Percentiles rank a stretch among this genome's conserved stretches.
These are phyloP conservation scores for Aspergillus felis DNA, from an alignment of 2,329 filamentous ascomycete species.

Conservation along the genomic window DNA sequence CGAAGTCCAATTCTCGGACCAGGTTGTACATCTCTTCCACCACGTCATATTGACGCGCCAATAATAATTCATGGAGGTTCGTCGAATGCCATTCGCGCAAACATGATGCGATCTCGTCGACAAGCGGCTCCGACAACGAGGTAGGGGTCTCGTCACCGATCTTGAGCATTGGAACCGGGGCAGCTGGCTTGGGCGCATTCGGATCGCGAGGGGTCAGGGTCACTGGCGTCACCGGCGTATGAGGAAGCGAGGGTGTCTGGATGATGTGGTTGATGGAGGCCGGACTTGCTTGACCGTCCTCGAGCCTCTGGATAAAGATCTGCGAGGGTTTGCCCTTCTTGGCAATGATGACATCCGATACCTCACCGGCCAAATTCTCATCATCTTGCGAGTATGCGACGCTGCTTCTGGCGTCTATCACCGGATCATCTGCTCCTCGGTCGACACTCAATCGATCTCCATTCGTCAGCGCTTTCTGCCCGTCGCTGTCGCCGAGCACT, in stretches of 20 bases:
- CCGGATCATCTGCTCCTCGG: conserved; percentile 28
- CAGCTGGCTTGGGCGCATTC: conserved; percentile 66
- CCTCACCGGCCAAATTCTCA: conserved; percentile 23
- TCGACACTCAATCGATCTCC: conserved; percentile 34
- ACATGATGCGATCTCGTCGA: conserved; percentile 97
- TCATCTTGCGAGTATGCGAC: conserved; percentile 24
- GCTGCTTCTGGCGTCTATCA: conserved; percentile 28
- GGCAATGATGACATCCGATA: conserved; percentile 31
- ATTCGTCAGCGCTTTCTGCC: conserved; percentile 29
- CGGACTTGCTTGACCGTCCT: conserved; percentile 27
- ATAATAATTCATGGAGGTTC: conserved; percentile 85
- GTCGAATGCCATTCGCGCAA: conserved; percentile 98
- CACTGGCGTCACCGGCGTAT: conserved; percentile 34
- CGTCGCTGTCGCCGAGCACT: conserved; percentile 71
- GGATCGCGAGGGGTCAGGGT: conserved; percentile 53
- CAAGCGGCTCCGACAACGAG: conserved; percentile 80
- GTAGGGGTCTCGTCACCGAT: conserved; percentile 96
- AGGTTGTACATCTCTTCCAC: conserved; percentile 78
- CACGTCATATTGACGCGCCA: conserved; percentile 74
- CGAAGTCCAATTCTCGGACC: conserved; percentile 76
- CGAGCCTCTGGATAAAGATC: conserved; percentile 35
- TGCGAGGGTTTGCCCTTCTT: conserved; percentile 41
- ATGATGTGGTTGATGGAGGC: conserved; percentile 24
- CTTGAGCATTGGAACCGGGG: conserved; percentile 94
- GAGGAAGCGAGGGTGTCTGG: conserved; percentile 28